phyloP scores from a whole-genome alignment of 2,329 filamentous ascomycete genomes.

The Scleromitrula shiraiana region DNA sequence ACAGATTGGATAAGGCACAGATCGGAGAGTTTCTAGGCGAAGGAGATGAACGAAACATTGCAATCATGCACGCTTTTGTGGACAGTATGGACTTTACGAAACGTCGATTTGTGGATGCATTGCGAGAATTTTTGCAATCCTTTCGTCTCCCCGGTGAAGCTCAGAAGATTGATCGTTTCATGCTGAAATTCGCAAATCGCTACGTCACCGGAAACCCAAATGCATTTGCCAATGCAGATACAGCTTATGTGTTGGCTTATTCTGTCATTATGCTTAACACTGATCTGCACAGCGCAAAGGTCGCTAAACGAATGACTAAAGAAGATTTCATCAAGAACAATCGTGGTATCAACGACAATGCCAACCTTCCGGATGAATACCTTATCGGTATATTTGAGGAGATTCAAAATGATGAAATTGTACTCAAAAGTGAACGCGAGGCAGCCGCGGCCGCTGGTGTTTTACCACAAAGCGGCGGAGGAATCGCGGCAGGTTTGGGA shows the following conservation, averaged over 20 bases:
- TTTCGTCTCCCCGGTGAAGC: constrained; percentile 94
- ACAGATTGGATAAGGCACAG: constrained; percentile 81
- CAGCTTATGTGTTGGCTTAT: constrained; percentile 91
- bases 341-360: constrained; percentile 92
- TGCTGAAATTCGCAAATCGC: constrained; percentile 96
- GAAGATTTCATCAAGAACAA: constrained; percentile 99
- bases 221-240: constrained; percentile 96
- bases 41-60: constrained; percentile 85
- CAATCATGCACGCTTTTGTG: constrained; percentile 97
- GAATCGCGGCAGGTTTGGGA: constrained; percentile 74
- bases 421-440: constrained; percentile 85
- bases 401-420: constrained; percentile 85
- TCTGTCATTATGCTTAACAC: constrained; percentile 97
- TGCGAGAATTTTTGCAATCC: constrained; percentile 85
- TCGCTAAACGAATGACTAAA: constrained; percentile 80
- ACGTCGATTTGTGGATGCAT: constrained; percentile 83
- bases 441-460: constrained; percentile 73
- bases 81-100: constrained; percentile 91
- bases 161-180: constrained; percentile 98
- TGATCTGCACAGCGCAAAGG: constrained; percentile 84
- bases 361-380: constrained; percentile 89
- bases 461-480: constrained; percentile 50
- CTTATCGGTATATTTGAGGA: constrained; percentile 85
- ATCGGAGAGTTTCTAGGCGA: constrained; percentile 94
- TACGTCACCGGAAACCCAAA: constrained; percentile 94